Base-by-base conservation (phyloP, 768 basidiomycete species). In the Suillus occidentalis region DNA sequence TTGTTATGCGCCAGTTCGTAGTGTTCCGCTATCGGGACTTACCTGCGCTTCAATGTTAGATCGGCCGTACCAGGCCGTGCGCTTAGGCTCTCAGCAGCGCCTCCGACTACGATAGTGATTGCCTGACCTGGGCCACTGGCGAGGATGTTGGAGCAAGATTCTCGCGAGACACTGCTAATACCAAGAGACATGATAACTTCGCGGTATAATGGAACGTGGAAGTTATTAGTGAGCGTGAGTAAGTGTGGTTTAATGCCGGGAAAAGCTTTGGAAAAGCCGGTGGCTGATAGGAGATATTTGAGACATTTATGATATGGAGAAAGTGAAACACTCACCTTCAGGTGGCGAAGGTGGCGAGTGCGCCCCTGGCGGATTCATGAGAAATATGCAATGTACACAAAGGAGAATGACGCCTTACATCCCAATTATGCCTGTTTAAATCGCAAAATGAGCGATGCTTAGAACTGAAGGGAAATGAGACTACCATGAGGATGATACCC, bases 41-140 rank as follows among this genome's bases (percentile, higher is more conserved):
- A 89, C 90, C 92, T 83, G 74, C 85, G 87, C 70, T 88, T 81
- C 66, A 95, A 75, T 9, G 94, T 93, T 73, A 94, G 76, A 77
- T 94, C 96, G 31, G 95, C 96, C 40, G 97, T 99, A n/a, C 97
- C 97, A 1, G 97, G 97, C 68, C 89, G 92, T 9, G 97, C 97
- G 70, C 89, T 90, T 71, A 99, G 77, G 75, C 91, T 94, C 81
- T 99, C 97, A 18, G 96, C 90, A 0, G 97, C 97, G 28, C 97
- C 97, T 1, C 97, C 97, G 1, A 99, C 90, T 4, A 99, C 96
- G 65, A 99, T 99, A 4, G 91, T 92, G 71, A 99, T 95, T 0
- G 94, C 88, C 20, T 83, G 81, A 22, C 86, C 83, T 22, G 85
- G 81, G 4, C 90, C 91, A 3, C 72, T 73, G 34, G 65, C 75